Evolutionary conservation across 768 basidiomycete genomes (phyloP).

Genomic region (Mycena vitilis): DNA sequence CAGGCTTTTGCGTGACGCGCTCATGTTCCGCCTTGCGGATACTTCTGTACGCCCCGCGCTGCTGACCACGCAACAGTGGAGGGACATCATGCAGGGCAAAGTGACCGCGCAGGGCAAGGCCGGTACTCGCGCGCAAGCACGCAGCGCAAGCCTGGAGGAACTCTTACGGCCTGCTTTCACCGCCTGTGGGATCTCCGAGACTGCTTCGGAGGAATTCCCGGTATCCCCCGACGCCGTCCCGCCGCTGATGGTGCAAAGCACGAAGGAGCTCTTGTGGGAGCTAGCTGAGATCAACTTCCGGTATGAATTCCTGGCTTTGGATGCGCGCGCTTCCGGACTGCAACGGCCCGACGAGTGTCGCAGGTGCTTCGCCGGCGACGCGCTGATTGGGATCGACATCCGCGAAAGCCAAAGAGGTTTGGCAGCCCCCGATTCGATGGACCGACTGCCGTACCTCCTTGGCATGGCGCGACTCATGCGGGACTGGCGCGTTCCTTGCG

Average conservation of each 20-base stretch:
- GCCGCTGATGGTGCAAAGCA: slow-evolving; percentile 1
- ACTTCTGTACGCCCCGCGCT: background rate
- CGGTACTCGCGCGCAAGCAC: slow-evolving; percentile 1
- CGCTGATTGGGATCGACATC: slow-evolving; percentile 20
- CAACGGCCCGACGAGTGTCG: slow-evolving; percentile 19
- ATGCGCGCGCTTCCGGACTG: slow-evolving; percentile 22
- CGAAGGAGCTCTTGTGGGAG: slow-evolving; percentile 10
- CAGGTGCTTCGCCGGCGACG: slow-evolving; percentile 10
- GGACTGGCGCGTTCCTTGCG: slow-evolving; percentile 19
- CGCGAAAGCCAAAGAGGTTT: slow-evolving; percentile 19
- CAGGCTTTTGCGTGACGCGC: slow-evolving; percentile 11
- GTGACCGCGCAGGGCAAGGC: slow-evolving; percentile 8
- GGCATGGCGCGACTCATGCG: slow-evolving; percentile 17
- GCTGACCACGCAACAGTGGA: slow-evolving; percentile 20
- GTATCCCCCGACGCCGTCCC: slow-evolving; percentile 14
- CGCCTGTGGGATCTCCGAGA: slow-evolving; percentile 20
- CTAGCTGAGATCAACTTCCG: slow-evolving; percentile 17
- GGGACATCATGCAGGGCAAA: slow-evolving; percentile 17
- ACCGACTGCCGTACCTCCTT: slow-evolving; percentile 18
- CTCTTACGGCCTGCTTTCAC: slow-evolving; percentile 12
- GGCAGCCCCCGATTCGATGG: slow-evolving; percentile 6
- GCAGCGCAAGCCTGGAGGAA: slow-evolving; percentile 13
- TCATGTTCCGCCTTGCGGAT: slow-evolving; percentile 21
- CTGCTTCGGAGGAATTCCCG: slow-evolving; percentile 12
- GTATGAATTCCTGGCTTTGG: slow-evolving; percentile 34